A percentile compares a stretch with the other conserved stretches of the same genome.
phyloP scores from a whole-genome alignment of 2,329 filamentous ascomycete species.

The Colletotrichum sp. region DNA sequence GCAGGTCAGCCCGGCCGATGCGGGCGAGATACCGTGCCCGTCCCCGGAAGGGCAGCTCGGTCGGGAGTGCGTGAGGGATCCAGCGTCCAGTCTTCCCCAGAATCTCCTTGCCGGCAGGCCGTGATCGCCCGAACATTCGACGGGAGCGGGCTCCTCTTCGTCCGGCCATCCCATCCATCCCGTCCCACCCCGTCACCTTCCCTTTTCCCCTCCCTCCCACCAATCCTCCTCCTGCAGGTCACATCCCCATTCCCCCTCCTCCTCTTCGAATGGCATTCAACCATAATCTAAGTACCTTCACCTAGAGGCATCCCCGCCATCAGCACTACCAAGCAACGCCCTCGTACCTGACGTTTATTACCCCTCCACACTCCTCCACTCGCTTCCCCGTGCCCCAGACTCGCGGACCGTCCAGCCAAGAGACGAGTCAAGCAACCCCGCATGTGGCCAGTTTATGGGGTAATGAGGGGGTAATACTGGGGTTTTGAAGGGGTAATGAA shows the following conservation, averaged over 20 bases:
- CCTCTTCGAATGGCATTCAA: not conserved
- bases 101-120: not conserved
- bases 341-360: not conserved
- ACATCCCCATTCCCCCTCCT: not conserved
- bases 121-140: conserved; percentile 6
- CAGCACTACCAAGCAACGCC: not conserved
- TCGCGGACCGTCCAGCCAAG: conserved; percentile 8
- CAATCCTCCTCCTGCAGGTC: not conserved
- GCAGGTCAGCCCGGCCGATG: conserved; percentile 3
- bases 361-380: not conserved
- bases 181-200: not conserved
- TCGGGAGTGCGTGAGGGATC: not conserved
- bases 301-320: not conserved
- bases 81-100: not conserved
- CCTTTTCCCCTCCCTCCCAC: not conserved
- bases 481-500: conserved; percentile 22
- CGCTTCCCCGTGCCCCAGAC: conserved; percentile 12
- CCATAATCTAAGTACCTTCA: not conserved
- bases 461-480: conserved; percentile 22
- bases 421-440: conserved; percentile 19
- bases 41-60: not conserved
- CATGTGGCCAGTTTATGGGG: conserved; percentile 21
- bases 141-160: conserved; percentile 1
- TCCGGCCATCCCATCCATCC: not conserved
- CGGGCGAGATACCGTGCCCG: not conserved